phyloP scores from a whole-genome alignment of 1,284 basidiomycete genomes.

The Cutaneotrichosporon sp. region DNA sequence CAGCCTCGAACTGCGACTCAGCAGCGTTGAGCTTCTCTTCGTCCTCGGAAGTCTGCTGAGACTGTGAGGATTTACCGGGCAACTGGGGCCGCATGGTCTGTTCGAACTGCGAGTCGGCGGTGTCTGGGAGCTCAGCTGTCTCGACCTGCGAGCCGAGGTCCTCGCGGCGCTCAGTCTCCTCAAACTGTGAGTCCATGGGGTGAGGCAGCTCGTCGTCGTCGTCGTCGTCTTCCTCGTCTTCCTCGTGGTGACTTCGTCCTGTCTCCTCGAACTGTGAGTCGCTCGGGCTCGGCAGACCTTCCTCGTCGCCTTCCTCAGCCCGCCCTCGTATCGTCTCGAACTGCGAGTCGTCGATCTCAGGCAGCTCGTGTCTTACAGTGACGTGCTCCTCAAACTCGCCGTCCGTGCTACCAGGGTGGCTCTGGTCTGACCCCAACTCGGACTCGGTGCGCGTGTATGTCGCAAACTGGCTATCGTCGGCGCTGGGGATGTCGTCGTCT shows the following conservation, averaged over 20 bases:
- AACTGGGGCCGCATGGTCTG: not conserved
- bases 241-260: too few species aligned
- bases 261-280: constrained; percentile 4
- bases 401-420: too few species aligned
- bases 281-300: not conserved
- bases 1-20: too few species aligned
- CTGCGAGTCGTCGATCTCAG: constrained; percentile 4
- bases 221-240: not conserved
- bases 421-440: not conserved
- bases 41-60: too few species aligned
- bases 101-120: not conserved
- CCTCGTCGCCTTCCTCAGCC: not conserved
- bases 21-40: too few species aligned
- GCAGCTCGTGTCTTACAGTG: not conserved
- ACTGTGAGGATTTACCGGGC: too few species aligned
- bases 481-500: not conserved
- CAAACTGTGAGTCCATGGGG: not conserved
- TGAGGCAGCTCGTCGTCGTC: not conserved
- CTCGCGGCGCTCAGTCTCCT: not conserved
- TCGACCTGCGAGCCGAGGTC: not conserved
- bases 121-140: not conserved
- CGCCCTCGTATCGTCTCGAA: not conserved
- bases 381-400: not conserved
- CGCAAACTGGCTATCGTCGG: not conserved
- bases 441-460: not conserved